Base-by-base conservation (phyloP, 768 basidiomycete species). In the Tylopilus sp. region DNA sequence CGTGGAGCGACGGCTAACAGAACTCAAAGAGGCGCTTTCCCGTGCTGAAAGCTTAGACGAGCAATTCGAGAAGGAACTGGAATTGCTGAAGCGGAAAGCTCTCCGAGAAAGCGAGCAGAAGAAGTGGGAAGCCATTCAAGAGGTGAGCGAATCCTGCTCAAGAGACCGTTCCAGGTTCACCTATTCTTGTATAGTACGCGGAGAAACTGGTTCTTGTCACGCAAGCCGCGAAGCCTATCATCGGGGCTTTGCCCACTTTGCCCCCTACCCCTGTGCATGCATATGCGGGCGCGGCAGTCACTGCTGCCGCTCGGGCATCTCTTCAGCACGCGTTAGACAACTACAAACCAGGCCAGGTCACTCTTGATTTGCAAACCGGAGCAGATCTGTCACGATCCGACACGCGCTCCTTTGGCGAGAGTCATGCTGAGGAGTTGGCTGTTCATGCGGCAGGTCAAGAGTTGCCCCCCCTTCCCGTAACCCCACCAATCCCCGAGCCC, bases 401-500 rank as follows among this genome's bases (percentile, higher is more conserved):
- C 60, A 88, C 86, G 0, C 80, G 80, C 50, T 90, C 86, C 68
- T 93, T 93, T 62, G 91, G 91, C 18, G 87, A 86, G 68, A 91
- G 83, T 35, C 91, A 93, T 60, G 87, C 86, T 0, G 75, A 71
- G 31, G 91, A 92, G 69, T 82, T 90, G 46, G 69, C 69, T 44
- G 63, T 75, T 12, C 63, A 65, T 0, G 56, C 63, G 21, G 50
- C 57, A 6, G 60, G 56, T 23, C 53, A 60, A 22, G 45, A 57
- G 33, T 58, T 55, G 42, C 69, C 72, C 50, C 69, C 72, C 18
- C 62, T 75, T n/a, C 69, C 77, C 3, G 21, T 75, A 36, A 74
- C 78, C 1, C 75, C 81, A 11, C 78, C 77, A 0, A 61, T 73
- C 2, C 60, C 55, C 3, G 62, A 61, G 15, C 57, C 57, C 15